phyloP scores from a whole-genome alignment of 23 red algal species.

The Gracilaria vermiculophylla region DNA sequence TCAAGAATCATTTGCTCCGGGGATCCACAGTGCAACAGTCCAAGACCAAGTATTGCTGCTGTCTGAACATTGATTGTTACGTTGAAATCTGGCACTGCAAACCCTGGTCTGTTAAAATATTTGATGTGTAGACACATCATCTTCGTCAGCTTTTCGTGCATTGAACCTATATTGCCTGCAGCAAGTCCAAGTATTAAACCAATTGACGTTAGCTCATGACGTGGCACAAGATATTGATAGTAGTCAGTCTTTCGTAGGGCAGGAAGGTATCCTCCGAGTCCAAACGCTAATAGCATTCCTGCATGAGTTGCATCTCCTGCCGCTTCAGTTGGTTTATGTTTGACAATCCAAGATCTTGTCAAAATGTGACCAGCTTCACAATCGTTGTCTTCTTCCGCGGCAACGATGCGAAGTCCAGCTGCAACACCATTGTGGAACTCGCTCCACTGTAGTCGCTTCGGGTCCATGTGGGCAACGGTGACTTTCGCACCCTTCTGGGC shows the following conservation, averaged over 20 bases:
- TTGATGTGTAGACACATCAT: conserved; percentile 92
- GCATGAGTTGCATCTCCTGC: conserved; percentile 71
- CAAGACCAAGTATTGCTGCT: conserved; percentile 83
- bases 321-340: conserved; percentile 48
- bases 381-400: conserved; percentile 26
- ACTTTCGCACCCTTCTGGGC: conserved; percentile 24
- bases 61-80: conserved; percentile 87
- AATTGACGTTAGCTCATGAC: conserved; percentile 92
- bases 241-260: conserved; percentile 86
- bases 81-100: conserved; percentile 96
- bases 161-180: conserved; percentile 64
- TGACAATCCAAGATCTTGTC: conserved; percentile 92
- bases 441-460: conserved; percentile 75
- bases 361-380: conserved; percentile 47
- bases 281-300: conserved; percentile 90
- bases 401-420: conserved; percentile 79
- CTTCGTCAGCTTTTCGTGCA: conserved; percentile 69
- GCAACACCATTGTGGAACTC: conserved; percentile 99
- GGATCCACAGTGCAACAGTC: conserved; percentile 76
- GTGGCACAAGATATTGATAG: conserved; percentile 83
- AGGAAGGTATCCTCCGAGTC: conserved; percentile 84
- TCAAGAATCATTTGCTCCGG: conserved; percentile 79
- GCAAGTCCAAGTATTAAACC: conserved; percentile 88
- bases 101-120: conserved; percentile 81
- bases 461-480: conserved; percentile 17